Conservation (phyloP, 2,329 filamentous ascomycete species). For the Penicillium sumatraense region DNA sequence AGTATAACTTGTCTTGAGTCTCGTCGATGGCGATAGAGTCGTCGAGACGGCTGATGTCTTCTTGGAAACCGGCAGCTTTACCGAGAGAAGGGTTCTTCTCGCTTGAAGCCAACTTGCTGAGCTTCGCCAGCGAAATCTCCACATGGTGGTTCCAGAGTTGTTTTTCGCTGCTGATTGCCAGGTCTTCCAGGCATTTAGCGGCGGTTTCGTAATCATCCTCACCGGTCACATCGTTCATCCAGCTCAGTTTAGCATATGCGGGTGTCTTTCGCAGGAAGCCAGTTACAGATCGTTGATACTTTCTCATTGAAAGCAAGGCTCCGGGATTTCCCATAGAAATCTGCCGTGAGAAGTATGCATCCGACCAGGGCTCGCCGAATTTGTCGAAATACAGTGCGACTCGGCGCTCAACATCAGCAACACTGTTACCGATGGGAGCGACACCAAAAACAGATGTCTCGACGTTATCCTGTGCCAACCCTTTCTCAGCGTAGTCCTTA, state of each 20-base stretch:
- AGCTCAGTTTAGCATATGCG: constrained; percentile 77
- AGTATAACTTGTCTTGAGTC: constrained; percentile 79
- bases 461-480: constrained; percentile 10
- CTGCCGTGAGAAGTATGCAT: constrained; percentile 78
- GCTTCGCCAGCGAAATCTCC: constrained; percentile 85
- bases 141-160: constrained; percentile 93
- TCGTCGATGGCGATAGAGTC: constrained; percentile 69
- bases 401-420: constrained; percentile 41
- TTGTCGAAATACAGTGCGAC: constrained; percentile 54
- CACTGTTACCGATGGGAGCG: constrained; percentile 23
- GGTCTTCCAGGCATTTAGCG: constrained; percentile 69
- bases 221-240: constrained; percentile 89
- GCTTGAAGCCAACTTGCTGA: constrained; percentile 71
- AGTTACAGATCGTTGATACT: constrained; percentile 74
- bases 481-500: constrained; percentile 24
- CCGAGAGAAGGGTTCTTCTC: constrained; percentile 34
- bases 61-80: constrained; percentile 44
- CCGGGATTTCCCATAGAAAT: constrained; percentile 70
- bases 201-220: constrained; percentile 78
- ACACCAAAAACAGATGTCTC: constrained; percentile 11
- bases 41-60: constrained; percentile 60
- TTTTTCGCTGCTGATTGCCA: constrained; percentile 73
- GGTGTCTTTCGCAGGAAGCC: constrained; percentile 75
- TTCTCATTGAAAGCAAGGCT: constrained; percentile 70
- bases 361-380: constrained; percentile 58